Evolutionary conservation across 495 filamentous ascomycete genomes (phyloP).

Genomic region (Amphirosellinia nigrospora): DNA sequence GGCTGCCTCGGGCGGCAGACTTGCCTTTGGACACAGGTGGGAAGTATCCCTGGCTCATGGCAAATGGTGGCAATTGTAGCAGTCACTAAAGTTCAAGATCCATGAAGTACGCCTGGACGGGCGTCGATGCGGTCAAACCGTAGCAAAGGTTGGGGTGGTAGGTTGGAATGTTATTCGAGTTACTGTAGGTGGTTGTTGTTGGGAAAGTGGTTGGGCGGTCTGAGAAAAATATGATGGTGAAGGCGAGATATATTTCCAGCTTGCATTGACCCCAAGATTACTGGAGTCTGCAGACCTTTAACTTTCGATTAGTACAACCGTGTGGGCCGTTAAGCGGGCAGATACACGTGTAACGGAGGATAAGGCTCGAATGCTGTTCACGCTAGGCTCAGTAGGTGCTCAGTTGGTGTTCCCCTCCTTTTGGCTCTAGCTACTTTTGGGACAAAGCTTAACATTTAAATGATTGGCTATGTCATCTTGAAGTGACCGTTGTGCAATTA

Average conservation of each 20-base stretch:
- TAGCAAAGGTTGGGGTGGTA: background rate
- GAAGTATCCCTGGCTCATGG: slow-evolving; percentile 79
- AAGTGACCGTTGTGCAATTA: background rate
- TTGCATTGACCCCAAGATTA: background rate
- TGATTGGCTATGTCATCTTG: slow-evolving; percentile 9
- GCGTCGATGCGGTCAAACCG: background rate
- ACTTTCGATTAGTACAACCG: background rate
- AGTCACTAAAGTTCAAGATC: slow-evolving; percentile 28
- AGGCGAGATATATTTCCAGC: slow-evolving; percentile 7
- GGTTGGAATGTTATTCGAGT: background rate
- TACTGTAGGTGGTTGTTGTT: background rate
- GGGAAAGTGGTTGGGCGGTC: background rate
- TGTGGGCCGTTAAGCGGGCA: too few species aligned
- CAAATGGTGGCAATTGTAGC: slow-evolving; percentile 23
- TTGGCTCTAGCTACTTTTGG: background rate
- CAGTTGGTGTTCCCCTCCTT: too few species aligned
- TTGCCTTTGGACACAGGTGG: slow-evolving; percentile 54
- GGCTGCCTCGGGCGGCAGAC: slow-evolving; percentile 28
- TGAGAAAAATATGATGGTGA: slow-evolving; percentile 11
- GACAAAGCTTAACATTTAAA: background rate
- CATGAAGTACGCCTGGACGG: slow-evolving; percentile 18
- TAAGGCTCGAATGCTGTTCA: too few species aligned
- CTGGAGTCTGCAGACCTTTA: background rate
- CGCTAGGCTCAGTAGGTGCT: too few species aligned
- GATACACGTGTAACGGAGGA: too few species aligned